A percentile compares a stretch with the other conserved stretches of the same genome.
Evolutionary conservation across 1,139 yeast species (phyloP).

Genomic region (Zygoascus meyerae): DNA sequence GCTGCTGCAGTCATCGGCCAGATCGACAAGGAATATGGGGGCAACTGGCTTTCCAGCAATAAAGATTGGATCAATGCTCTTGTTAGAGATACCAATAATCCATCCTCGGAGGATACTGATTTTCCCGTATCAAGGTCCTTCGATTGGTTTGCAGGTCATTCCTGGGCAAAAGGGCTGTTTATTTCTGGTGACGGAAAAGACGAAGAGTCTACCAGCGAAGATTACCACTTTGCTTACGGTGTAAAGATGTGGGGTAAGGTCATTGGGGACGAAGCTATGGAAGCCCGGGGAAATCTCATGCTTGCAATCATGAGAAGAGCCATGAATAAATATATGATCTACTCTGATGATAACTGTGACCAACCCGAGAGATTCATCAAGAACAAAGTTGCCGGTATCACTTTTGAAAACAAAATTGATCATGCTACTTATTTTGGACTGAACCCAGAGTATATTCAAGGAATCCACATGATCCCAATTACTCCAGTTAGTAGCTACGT

Average conservation of each 20-base stretch:
- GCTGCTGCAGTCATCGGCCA: constrained; percentile 68
- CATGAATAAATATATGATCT: constrained; percentile 57
- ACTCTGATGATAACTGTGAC: constrained; percentile 44
- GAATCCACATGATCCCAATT: constrained; percentile 86
- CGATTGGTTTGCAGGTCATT: constrained; percentile 75
- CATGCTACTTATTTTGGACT: constrained; percentile 84
- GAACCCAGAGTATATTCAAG: constrained; percentile 72
- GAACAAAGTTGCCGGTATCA: constrained; percentile 65
- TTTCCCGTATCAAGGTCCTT: constrained; percentile 70
- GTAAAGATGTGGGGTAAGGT: constrained; percentile 70
- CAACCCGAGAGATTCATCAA: constrained; percentile 49
- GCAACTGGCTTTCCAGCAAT: constrained; percentile 57
- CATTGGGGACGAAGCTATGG: constrained; percentile 58
- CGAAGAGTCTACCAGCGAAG: constrained; percentile 73
- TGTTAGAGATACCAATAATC: constrained; percentile 68
- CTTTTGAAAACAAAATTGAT: constrained; percentile 76
- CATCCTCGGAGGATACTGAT: constrained; percentile 47
- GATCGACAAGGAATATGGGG: constrained; percentile 52
- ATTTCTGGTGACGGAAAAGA: constrained; percentile 66
- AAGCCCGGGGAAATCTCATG: constrained; percentile 63
- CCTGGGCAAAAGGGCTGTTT: constrained; percentile 73
- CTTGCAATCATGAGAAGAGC: constrained; percentile 55
- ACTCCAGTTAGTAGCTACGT: constrained; percentile 77
- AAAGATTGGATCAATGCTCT: constrained; percentile 54
- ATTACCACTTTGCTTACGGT: constrained; percentile 61